These are phyloP conservation scores for Fusarium sp. DNA, from an alignment of 2,329 filamentous ascomycete species.

Conservation along the genomic window DNA sequence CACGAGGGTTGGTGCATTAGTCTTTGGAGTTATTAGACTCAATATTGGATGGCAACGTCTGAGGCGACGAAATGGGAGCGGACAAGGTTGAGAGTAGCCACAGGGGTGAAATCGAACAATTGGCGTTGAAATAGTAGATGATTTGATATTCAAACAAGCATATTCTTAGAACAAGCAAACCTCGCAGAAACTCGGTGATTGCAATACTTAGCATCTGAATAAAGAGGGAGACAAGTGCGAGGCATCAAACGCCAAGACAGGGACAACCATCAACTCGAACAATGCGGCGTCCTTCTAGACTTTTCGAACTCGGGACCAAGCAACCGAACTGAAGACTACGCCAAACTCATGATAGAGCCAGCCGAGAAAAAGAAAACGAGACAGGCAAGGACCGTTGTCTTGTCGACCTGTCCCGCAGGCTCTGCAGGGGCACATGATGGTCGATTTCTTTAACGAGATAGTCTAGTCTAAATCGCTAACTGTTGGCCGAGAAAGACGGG, in stretches of 20 bases:
- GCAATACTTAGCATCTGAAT: background rate
- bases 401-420: slow-evolving; percentile 20
- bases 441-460: slow-evolving; percentile 4
- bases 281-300: background rate
- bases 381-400: background rate
- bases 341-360: background rate
- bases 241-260: background rate
- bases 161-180: background rate
- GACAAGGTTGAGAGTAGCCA: slow-evolving; percentile 28
- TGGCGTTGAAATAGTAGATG: slow-evolving; percentile 28
- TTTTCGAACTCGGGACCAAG: background rate
- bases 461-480: background rate
- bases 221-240: background rate
- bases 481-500: background rate
- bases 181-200: background rate
- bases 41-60: slow-evolving; percentile 21
- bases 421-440: slow-evolving; percentile 22
- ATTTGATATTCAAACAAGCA: slow-evolving; percentile 14
- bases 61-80: slow-evolving; percentile 5
- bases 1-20: slow-evolving; percentile 23
- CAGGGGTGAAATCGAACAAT: slow-evolving; percentile 24
- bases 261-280: background rate
- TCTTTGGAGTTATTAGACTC: slow-evolving; percentile 39
- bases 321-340: background rate
- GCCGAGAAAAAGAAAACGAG: slow-evolving; percentile 13